Evolutionary conservation across 331 rosid genomes (phyloP).

Genomic region (Acacia concinna): DNA sequence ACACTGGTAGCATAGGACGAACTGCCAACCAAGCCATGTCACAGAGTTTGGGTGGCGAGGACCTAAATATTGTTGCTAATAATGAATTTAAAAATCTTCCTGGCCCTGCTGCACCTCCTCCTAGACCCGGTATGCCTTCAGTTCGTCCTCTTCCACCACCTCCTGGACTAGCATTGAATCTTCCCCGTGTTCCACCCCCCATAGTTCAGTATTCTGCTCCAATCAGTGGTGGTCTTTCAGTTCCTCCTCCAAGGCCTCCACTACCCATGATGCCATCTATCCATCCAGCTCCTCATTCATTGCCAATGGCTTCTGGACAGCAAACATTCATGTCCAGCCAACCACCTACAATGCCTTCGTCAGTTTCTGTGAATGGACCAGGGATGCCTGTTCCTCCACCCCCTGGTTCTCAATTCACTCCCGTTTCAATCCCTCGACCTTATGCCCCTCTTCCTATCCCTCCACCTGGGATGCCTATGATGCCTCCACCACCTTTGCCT

Average conservation of each 20-base stretch:
- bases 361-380: background rate
- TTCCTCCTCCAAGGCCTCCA: slow-evolving; percentile 3
- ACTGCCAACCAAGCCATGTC: background rate
- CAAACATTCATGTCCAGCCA: background rate
- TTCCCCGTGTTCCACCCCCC: background rate
- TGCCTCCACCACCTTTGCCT: slow-evolving; percentile 6
- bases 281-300: background rate
- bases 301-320: slow-evolving; percentile 3
- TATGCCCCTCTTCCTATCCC: background rate
- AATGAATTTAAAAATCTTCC: background rate
- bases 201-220: background rate
- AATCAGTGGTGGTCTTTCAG: background rate
- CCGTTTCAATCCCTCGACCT: background rate
- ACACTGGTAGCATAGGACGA: slow-evolving; percentile 2
- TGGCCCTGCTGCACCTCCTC: slow-evolving; percentile 4
- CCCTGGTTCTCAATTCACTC: background rate
- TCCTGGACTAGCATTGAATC: background rate
- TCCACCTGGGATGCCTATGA: background rate
- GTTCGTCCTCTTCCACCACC: slow-evolving; percentile 8
- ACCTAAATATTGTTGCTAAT: background rate
- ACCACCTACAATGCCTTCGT: background rate
- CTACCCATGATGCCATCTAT: background rate
- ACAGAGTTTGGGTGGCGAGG: background rate
- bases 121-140: slow-evolving; percentile 4
- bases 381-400: slow-evolving; percentile 6